Percentiles rank a stretch among this genome's conserved stretches.
phyloP scores from a whole-genome alignment of 371 early-diverging fungal genomes.

The Mucor racemosus region DNA sequence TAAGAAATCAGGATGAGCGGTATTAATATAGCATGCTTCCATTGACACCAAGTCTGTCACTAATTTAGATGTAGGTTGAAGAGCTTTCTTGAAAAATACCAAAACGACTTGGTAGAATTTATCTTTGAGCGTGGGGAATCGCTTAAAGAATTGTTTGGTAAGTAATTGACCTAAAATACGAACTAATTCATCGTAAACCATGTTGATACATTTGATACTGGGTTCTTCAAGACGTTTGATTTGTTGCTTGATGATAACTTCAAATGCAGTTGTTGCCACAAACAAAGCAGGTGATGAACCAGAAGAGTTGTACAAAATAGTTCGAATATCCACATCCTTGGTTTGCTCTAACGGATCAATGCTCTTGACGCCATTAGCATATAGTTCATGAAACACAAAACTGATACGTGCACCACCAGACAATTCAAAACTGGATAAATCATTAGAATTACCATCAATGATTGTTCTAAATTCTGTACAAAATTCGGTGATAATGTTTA shows the following conservation, averaged over 20 bases:
- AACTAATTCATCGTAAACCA: constrained; percentile 96
- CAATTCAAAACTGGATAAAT: constrained; percentile 91
- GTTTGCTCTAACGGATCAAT: constrained; percentile 97
- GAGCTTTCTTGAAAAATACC: constrained; percentile 87
- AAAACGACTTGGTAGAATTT: constrained; percentile 90
- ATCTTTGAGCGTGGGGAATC: constrained; percentile 94
- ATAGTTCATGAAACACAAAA: constrained; percentile 98
- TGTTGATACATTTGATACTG: constrained; percentile 87
- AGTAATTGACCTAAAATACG: constrained; percentile 91
- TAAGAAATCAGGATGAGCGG: constrained; percentile 98
- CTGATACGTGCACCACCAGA: constrained; percentile 98
- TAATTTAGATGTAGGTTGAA: constrained; percentile 92
- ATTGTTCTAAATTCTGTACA: constrained; percentile 92
- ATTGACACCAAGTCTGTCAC: constrained; percentile 91
- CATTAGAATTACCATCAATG: constrained; percentile 93
- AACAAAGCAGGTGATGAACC: constrained; percentile 96
- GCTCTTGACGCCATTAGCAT: constrained; percentile 86
- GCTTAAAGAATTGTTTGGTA: constrained; percentile 89
- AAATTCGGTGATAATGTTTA: constrained; percentile 97
- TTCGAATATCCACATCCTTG: constrained; percentile 98
- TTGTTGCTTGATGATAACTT: constrained; percentile 96
- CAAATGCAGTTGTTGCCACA: constrained; percentile 98
- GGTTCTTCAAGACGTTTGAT: constrained; percentile 97
- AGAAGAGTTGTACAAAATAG: constrained; percentile 97
- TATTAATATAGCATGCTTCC: constrained; percentile 97